Evolutionary conservation across 208 protist genomes (phyloP).

Genomic region (Wallacemonas sp.): DNA sequence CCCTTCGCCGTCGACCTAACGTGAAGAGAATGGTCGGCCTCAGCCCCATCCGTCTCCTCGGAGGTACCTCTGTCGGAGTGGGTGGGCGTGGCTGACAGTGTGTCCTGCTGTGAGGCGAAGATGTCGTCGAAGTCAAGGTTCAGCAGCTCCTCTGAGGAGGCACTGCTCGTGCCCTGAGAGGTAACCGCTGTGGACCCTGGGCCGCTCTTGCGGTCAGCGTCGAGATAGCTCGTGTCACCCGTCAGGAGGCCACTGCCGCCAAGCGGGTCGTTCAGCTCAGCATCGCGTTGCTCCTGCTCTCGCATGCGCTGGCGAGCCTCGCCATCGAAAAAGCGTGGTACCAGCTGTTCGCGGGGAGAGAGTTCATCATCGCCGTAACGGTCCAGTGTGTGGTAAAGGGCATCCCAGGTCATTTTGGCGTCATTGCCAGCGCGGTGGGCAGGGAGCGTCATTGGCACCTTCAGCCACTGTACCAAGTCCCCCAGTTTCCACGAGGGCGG

Average conservation of each 20-base stretch:
- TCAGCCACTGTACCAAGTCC: constrained; percentile 87
- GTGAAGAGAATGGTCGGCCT: neutral
- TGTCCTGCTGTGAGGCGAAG: constrained; percentile 16
- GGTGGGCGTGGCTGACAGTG: neutral
- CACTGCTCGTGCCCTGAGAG: neutral
- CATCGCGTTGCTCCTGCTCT: constrained; percentile 8
- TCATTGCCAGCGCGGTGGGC: constrained; percentile 87
- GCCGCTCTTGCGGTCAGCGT: neutral
- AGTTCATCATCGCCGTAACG: constrained; percentile 88
- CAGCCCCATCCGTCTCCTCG: neutral
- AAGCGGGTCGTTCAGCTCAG: neutral
- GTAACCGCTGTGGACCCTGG: no score
- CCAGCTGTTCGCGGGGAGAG: constrained; percentile 85
- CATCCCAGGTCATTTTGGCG: constrained; percentile 90
- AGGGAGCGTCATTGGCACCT: constrained; percentile 60
- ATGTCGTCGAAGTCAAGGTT: constrained; percentile 83
- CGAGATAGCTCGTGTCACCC: neutral
- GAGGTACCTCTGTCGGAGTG: neutral
- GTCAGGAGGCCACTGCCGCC: constrained; percentile 6
- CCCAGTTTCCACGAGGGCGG: constrained; percentile 81
- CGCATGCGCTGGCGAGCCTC: constrained; percentile 71
- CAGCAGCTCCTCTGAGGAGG: constrained; percentile 19
- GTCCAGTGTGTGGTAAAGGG: constrained; percentile 83
- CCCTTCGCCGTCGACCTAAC: neutral
- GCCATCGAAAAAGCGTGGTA: constrained; percentile 84